Base-by-base conservation (phyloP, 2,329 filamentous ascomycete species). In the Colletotrichum sp. region DNA sequence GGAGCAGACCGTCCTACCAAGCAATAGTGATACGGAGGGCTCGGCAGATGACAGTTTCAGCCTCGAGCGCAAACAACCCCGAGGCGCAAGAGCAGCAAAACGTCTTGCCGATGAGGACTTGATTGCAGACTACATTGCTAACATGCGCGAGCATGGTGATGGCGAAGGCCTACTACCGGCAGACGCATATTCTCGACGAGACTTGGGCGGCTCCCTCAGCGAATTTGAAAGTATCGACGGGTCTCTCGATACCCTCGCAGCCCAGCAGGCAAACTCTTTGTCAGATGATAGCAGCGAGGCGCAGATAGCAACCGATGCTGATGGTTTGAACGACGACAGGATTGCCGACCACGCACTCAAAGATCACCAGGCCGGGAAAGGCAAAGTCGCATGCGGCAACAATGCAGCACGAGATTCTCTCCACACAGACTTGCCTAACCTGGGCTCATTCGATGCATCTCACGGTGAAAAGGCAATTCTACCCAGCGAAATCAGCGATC, bases 61-160 rank as follows among this genome's bases (percentile, higher is more conserved):
- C 15, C n/a, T n/a, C 39, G 34, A 59, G 26, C 13, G 18, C 13
- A 16, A 30, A 44, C 65, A 39, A 5, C 63, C 13, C n/a, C 39
- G 36, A 32, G 32, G 21, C n/a, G 5, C n/a, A 3, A 68, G 26
- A n/a, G 15, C 18, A 6, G 15, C 39, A n/a, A 72, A 39, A 57
- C 34, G 36, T 15, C 84, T 83, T 4, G 87, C 89, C 9, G 89
- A 93, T 21, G 90, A 92, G 52, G 90, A 88, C 1, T 86, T 92
- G 57, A 85, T 93, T 79, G 90, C 91, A 2, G 94, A 96, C 80
- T 96, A 96, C 79, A 93, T 95, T 80, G 89, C 90, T 59, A 95
- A 95, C 77, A 88, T 95, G 80, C 84, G 84, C 21, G 87, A 87
- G 2, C 87, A 88, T 64, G 87, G 86, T 30, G 85, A 86, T 79